Evolutionary conservation across 805 yeast genomes (phyloP), one percentile per base, ranked within the genome.

Genomic region (Barnettozyma pratensis): DNA sequence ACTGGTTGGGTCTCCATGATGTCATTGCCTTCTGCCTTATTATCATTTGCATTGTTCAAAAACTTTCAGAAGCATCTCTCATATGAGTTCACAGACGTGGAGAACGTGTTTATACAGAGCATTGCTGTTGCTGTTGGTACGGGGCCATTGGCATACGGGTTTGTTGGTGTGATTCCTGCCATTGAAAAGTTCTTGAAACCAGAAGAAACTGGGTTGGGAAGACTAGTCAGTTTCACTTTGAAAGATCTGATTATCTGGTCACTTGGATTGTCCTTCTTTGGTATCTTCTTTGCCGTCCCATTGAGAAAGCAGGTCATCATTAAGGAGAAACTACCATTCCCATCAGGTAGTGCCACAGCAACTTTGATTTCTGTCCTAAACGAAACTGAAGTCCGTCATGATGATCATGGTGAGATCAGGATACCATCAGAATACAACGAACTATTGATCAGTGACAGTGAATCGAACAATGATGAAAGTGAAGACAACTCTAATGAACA

Each of bases 1-100:
- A 92, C 97, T 0, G 99, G 99, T 2, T 92, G 99, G 99, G 97
- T 94, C 6, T 89, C 97, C 9, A 92, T 92, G 99, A 94, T 92
- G 99, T 87, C 96, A 26, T 71, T 92, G 47, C 98, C 99, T 0
- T 85, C 96, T 5, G 97, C 98, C 0, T 67, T 92, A 45, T 67
- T 92, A 28, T 97, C 96, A 0, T 91, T 81, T 64, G 85, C 97
- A 0, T 70, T 86, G 19, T 92, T 91, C 71, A 87, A 83, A 57
- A 68, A 80, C 4, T 57, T 84, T 3, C 71, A 73, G 27, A 44
- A 54, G 2, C 47, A 54, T 5, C 47, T 74, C 10, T 54, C 57
- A 6, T 66, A 65, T 36, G 81, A 82, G 1, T 80, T 81, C 59
- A 79, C 94, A 0, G 97, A 89, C 54, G 96, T 88, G n/a, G 98